Conservation (phyloP, 1,284 basidiomycete genomes). For the Sporisorium scitamineum region DNA sequence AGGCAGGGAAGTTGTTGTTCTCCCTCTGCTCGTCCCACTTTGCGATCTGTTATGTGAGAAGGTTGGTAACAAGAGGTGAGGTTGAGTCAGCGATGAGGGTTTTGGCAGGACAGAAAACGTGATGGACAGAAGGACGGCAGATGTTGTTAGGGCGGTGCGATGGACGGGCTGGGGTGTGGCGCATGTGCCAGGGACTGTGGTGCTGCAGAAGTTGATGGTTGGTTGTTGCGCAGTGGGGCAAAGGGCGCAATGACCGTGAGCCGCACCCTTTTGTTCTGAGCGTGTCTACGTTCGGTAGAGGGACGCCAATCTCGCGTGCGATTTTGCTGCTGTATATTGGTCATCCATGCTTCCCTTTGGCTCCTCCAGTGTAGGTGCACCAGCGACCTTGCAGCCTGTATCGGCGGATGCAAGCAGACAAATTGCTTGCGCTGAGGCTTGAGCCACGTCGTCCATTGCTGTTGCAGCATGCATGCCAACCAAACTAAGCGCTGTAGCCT, state of each 20-base stretch:
- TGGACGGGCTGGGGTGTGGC: too few relatives aligned
- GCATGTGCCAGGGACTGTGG: background rate
- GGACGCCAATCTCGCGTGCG: too few relatives aligned
- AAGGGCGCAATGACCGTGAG: too few relatives aligned
- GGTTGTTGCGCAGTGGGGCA: too few relatives aligned
- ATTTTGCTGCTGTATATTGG: too few relatives aligned
- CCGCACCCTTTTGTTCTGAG: too few relatives aligned
- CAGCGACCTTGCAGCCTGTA: too few relatives aligned
- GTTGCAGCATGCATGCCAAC: background rate
- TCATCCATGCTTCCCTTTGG: too few relatives aligned
- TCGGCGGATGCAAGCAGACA: background rate
- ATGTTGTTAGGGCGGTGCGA: background rate
- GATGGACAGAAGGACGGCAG: background rate
- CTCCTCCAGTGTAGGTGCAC: too few relatives aligned
- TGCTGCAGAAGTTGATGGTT: background rate
- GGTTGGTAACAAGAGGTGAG: background rate
- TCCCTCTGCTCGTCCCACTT: constrained; percentile 69
- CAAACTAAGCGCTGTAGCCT: background rate
- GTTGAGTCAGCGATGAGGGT: background rate
- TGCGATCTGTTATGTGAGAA: constrained; percentile 47
- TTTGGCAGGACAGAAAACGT: background rate
- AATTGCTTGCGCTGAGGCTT: background rate
- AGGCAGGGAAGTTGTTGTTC: constrained; percentile 65
- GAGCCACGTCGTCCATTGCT: too few relatives aligned
- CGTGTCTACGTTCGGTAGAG: too few relatives aligned